Conservation (phyloP, 2,329 filamentous ascomycete genomes). For the Cercospora berteroae region DNA sequence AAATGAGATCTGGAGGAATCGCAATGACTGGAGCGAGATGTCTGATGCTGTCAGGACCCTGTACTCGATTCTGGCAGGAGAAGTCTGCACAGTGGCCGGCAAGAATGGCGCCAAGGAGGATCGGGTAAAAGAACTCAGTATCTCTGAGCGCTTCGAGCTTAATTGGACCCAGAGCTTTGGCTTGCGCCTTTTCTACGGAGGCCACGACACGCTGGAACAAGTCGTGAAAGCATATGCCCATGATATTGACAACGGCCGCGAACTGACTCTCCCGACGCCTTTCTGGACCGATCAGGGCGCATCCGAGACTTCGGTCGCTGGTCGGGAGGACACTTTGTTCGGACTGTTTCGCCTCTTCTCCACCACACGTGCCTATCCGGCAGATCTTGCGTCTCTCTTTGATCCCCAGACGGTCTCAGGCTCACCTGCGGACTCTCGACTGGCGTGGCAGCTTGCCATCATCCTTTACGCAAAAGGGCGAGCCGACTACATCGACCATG, state of each 20-base stretch:
- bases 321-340: conserved; percentile 78
- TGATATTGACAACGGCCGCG: conserved; percentile 69
- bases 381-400: conserved; percentile 65
- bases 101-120: conserved; percentile 76
- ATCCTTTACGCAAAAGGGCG: conserved; percentile 40
- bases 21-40: conserved; percentile 84
- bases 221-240: conserved; percentile 72
- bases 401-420: conserved; percentile 74
- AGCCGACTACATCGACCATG: conserved; percentile 26
- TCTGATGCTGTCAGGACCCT: conserved; percentile 77
- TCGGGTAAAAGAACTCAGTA: conserved; percentile 72
- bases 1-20: conserved; percentile 77
- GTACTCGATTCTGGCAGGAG: conserved; percentile 85
- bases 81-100: conserved; percentile 79
- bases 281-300: conserved; percentile 49
- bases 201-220: conserved; percentile 62
- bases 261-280: conserved; percentile 67
- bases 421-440: conserved; percentile 69
- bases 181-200: conserved; percentile 85
- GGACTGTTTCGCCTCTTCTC: conserved; percentile 68
- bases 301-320: conserved; percentile 29
- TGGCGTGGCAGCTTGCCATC: conserved; percentile 83
- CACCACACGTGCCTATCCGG: conserved; percentile 31
- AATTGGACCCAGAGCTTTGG: conserved; percentile 95
- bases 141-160: conserved; percentile 78